Percentiles rank a stretch among this genome's conserved stretches.
Conservation (phyloP, 352 stramenopile genomes). For the Phytophthora sojae region DNA sequence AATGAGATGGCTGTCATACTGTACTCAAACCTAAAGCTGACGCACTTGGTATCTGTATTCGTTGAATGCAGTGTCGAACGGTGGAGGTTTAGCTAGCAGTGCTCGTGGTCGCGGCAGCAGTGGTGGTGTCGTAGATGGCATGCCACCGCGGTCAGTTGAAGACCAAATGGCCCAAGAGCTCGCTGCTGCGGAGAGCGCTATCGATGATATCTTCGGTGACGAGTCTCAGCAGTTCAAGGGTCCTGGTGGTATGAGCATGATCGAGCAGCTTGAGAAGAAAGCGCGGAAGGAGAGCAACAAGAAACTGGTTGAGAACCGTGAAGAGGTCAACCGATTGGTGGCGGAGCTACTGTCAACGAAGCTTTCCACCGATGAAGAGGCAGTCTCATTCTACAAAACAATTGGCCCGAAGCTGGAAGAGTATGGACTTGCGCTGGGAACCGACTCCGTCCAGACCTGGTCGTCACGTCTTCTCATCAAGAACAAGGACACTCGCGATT, state of each 20-base stretch:
- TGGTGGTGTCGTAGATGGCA: constrained; percentile 15
- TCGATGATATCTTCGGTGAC: constrained; percentile 88
- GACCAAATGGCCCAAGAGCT: constrained; percentile 89
- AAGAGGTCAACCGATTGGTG: constrained; percentile 71
- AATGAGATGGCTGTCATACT: too few species aligned
- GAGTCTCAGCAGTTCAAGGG: constrained; percentile 75
- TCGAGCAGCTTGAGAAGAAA: constrained; percentile 90
- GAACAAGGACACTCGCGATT: constrained; percentile 89
- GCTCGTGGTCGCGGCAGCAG: constrained; percentile 31
- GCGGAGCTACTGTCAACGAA: constrained; percentile 55
- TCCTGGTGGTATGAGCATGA: constrained; percentile 85
- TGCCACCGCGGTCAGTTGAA: constrained; percentile 59
- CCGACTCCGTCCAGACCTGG: constrained; percentile 82
- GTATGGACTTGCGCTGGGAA: constrained; percentile 69
- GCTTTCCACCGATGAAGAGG: constrained; percentile 69
- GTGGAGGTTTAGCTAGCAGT: constrained; percentile 28
- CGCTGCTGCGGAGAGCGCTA: constrained; percentile 76
- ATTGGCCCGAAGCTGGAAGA: constrained; percentile 69
- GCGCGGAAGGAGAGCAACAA: constrained; percentile 88
- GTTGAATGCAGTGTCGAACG: constrained; percentile 54
- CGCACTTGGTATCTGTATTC: too few species aligned
- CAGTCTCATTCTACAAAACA: constrained; percentile 70
- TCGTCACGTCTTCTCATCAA: constrained; percentile 87
- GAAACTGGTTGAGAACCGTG: constrained; percentile 82
- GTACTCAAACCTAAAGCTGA: too few species aligned